Percentiles rank a stretch among this genome's conserved stretches.
Evolutionary conservation across 1,139 yeast genomes (phyloP).

Genomic region (Blastobotrys proliferans): DNA sequence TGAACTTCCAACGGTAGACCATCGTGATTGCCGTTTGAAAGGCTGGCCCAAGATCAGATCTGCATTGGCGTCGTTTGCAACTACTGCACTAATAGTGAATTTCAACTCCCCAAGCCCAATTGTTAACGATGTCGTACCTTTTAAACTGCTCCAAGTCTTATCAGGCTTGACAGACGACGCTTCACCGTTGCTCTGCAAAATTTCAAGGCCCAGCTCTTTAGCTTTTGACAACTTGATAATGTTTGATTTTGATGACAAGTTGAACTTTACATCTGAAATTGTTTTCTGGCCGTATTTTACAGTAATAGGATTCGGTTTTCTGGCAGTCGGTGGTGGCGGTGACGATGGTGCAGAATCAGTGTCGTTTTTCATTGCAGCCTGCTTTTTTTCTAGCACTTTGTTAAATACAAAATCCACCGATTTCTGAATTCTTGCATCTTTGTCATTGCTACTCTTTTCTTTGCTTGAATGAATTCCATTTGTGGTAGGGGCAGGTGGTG

Average conservation of each 20-base stretch:
- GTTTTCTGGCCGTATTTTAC: no score
- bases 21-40: slow-evolving; percentile 10
- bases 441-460: not conserved
- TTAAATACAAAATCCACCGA: not conserved
- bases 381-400: no score
- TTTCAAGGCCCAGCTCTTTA: not conserved
- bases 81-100: slow-evolving; percentile 3
- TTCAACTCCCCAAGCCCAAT: not conserved
- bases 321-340: not conserved
- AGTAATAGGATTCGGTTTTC: no score
- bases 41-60: slow-evolving; percentile 6
- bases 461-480: not conserved
- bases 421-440: not conserved
- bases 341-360: not conserved
- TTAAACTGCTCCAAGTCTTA: not conserved
- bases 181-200: not conserved
- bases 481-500: not conserved
- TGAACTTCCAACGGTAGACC: slow-evolving; percentile 1
- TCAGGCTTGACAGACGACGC: not conserved
- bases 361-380: no score
- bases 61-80: not conserved
- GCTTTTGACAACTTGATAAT: not conserved
- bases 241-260: not conserved
- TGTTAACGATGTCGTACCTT: not conserved
- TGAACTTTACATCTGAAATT: not conserved